Evolutionary conservation across 805 yeast genomes (phyloP).

Genomic region (Ogataea trehalophila): DNA sequence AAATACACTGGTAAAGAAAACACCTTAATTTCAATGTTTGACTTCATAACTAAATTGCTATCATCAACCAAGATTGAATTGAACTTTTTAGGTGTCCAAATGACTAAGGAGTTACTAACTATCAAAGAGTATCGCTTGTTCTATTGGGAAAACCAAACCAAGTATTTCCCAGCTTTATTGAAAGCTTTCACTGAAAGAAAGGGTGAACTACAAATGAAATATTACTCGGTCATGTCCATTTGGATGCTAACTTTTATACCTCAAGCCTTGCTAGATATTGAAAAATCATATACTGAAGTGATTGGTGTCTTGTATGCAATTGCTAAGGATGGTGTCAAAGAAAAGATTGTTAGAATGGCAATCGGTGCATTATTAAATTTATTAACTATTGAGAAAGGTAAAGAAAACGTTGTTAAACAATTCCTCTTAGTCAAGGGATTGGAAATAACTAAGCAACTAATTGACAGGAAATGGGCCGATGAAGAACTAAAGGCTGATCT

Average conservation of each 20-base stretch:
- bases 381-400: slow-evolving; percentile 36
- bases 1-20: slow-evolving; percentile 26
- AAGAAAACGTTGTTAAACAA: slow-evolving; percentile 52
- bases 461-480: slow-evolving; percentile 91
- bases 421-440: slow-evolving; percentile 72
- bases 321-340: slow-evolving; percentile 81
- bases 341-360: slow-evolving; percentile 84
- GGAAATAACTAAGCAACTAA: slow-evolving; percentile 59
- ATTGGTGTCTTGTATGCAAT: slow-evolving; percentile 50
- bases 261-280: slow-evolving; percentile 43
- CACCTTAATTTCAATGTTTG: slow-evolving; percentile 35
- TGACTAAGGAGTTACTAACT: slow-evolving; percentile 56
- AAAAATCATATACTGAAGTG: slow-evolving; percentile 48
- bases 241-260: slow-evolving; percentile 83
- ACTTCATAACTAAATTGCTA: slow-evolving; percentile 28
- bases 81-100: slow-evolving; percentile 61
- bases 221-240: slow-evolving; percentile 66
- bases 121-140: slow-evolving; percentile 47
- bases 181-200: slow-evolving; percentile 39
- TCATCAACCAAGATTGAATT: slow-evolving; percentile 40
- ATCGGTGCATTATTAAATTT: slow-evolving; percentile 68
- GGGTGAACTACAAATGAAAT: slow-evolving; percentile 74
- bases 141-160: slow-evolving; percentile 42
- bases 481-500: slow-evolving; percentile 82
- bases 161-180: slow-evolving; percentile 46